Conservation (phyloP, 345 rosid genomes). For the Laguncularia racemosa region DNA sequence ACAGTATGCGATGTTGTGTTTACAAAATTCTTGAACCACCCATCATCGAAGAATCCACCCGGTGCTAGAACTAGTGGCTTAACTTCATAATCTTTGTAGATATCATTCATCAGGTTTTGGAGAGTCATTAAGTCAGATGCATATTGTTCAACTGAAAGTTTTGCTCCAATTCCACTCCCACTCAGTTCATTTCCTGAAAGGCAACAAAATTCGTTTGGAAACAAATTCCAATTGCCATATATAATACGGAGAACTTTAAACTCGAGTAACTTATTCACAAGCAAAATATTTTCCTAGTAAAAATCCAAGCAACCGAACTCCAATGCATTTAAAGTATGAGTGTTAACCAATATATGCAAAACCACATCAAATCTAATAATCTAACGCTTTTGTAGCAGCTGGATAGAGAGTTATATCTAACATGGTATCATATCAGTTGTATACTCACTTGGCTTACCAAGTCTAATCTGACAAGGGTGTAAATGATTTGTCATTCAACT, state of each 20-base stretch:
- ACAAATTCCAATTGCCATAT: background rate
- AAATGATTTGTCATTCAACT: background rate
- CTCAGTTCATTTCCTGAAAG: slow-evolving; percentile 44
- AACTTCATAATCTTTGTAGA: slow-evolving; percentile 19
- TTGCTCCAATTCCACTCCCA: slow-evolving; percentile 30
- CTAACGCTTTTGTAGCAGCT: no score
- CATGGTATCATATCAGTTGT: no score
- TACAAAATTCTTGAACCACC: slow-evolving; percentile 31
- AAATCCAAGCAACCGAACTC: no score
- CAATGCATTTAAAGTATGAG: no score
- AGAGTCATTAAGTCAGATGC: slow-evolving; percentile 22
- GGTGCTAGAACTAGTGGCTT: slow-evolving; percentile 44
- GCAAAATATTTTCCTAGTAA: no score
- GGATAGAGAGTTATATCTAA: no score
- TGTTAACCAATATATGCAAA: no score
- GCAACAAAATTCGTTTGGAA: background rate
- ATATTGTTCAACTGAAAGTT: slow-evolving; percentile 32
- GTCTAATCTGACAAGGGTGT: background rate
- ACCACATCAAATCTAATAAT: no score
- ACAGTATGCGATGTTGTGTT: slow-evolving; percentile 18
- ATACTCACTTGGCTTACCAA: no score
- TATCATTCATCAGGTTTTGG: slow-evolving; percentile 13
- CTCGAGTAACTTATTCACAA: no score
- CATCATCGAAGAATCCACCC: slow-evolving; percentile 40
- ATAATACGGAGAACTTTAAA: no score